phyloP scores from a whole-genome alignment of 2,329 filamentous ascomycete species.

The Daldinia sp. region DNA sequence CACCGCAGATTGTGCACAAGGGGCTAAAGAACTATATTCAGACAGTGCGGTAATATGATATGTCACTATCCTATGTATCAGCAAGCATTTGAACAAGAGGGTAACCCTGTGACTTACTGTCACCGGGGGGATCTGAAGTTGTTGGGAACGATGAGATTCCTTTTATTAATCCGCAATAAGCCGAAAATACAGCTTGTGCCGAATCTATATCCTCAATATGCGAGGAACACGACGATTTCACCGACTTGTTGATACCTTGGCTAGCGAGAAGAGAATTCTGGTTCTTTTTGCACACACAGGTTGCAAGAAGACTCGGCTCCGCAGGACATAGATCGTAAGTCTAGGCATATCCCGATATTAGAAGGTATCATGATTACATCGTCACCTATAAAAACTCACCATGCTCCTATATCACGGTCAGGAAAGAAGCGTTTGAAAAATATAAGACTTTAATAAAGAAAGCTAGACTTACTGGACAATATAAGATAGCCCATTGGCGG shows the following conservation, averaged over 20 bases:
- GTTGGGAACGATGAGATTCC: constrained; percentile 60
- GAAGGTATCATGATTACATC: neutral
- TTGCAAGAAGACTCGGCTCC: constrained; percentile 54
- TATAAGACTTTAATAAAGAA: neutral
- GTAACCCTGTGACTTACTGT: constrained; percentile 51
- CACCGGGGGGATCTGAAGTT: constrained; percentile 57
- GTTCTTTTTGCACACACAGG: constrained; percentile 62
- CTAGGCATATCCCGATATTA: constrained; percentile 39
- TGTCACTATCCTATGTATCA: constrained; percentile 50
- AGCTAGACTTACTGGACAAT: constrained; percentile 49
- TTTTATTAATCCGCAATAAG: constrained; percentile 60
- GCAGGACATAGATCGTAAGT: constrained; percentile 50
- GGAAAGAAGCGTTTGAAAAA: neutral
- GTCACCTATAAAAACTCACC: constrained; percentile 41
- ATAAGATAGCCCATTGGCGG: constrained; percentile 49
- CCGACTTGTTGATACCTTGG: constrained; percentile 53
- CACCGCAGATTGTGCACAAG: constrained; percentile 56
- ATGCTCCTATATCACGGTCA: constrained; percentile 40
- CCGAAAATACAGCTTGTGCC: constrained; percentile 59
- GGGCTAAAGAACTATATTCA: constrained; percentile 54
- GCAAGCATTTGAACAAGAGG: neutral
- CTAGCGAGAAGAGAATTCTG: constrained; percentile 56
- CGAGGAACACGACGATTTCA: constrained; percentile 56
- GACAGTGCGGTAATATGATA: constrained; percentile 63
- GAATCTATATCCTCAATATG: constrained; percentile 57